Evolutionary conservation across 805 yeast species (phyloP), one percentile per base, ranked within the genome.

Genomic region (Lachancea lanzarotensis): DNA sequence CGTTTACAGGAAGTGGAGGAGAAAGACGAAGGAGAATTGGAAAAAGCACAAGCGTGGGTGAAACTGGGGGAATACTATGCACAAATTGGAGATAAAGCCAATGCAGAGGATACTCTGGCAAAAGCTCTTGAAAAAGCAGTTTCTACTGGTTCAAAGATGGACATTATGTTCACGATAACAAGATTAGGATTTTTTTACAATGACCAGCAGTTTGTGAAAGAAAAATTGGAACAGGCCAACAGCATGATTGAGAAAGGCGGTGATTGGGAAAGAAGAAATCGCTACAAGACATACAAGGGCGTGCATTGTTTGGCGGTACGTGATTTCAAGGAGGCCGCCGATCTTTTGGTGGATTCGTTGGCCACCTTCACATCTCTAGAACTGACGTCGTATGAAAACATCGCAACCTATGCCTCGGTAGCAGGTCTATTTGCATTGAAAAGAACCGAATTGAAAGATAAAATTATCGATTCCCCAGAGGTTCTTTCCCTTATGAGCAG

Each of bases 201-300:
- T 58, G 95, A 93, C 67, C 81, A 80, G 60, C 65, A 69, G 5
- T 78, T 78, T 52, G 82, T 84, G 37, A 76, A 81, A 47, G 79
- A 79, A 55, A 82, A 82, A 58, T 74, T 93, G 52, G 91, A 83
- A 45, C 81, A 81, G 54, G 80, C 83, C 16, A 80, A 84, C 59
- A 59, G 70, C 19, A 74, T 87, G 62, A 88, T 93, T 57, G 98
- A 91, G 57, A 85, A 88, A 59, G 98, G 98, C 45, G 98, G 98
- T 50, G 98, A 93, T 65, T 93, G 98, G 98, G 98, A 93, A 69
- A 85, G 98, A 67, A 81, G 96, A 59, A 93, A 93, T 69, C 73
- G 96, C 54, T 88, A 78, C 73, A 93, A 93, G 71, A 86, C 97
- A 5, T 93, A 93, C 67, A 68, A 77, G 47, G 98, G 98, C 18